Conservation (phyloP, 176 grass and related monocot species). For the Musa beccarii region DNA sequence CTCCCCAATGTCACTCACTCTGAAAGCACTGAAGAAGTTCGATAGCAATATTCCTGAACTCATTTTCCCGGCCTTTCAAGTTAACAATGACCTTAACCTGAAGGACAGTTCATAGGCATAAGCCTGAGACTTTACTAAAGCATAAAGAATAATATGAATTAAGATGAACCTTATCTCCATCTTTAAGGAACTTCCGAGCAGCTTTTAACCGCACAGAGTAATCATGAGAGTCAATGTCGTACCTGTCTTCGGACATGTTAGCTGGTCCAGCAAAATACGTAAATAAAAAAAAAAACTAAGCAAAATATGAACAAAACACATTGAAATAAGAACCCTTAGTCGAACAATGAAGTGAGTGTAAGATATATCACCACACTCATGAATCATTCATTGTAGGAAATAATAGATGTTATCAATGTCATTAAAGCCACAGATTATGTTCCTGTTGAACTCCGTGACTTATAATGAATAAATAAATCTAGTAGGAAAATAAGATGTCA, state of each 20-base stretch:
- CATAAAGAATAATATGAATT: slow-evolving; percentile 6
- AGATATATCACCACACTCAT: neutral
- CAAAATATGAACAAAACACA: neutral
- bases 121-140: slow-evolving; percentile 1
- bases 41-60: slow-evolving; percentile 78
- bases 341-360: neutral
- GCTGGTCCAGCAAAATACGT: neutral
- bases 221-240: slow-evolving; percentile 83
- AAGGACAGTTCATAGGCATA: slow-evolving; percentile 1
- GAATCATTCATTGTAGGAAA: neutral
- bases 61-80: slow-evolving; percentile 77
- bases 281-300: neutral
- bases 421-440: neutral
- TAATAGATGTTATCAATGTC: neutral
- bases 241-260: slow-evolving; percentile 34
- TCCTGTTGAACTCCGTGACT: neutral
- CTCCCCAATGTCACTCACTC: slow-evolving; percentile 61
- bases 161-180: slow-evolving; percentile 65
- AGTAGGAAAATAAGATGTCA: neutral
- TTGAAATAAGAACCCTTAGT: neutral
- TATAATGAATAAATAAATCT: neutral
- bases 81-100: slow-evolving; percentile 91
- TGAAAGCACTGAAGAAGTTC: slow-evolving; percentile 79
- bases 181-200: slow-evolving; percentile 91
- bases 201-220: slow-evolving; percentile 71